Percentiles rank a stretch among this genome's conserved stretches.
Evolutionary conservation across 768 basidiomycete species (phyloP).

Genomic region (Termitomyces bulborhizus): DNA sequence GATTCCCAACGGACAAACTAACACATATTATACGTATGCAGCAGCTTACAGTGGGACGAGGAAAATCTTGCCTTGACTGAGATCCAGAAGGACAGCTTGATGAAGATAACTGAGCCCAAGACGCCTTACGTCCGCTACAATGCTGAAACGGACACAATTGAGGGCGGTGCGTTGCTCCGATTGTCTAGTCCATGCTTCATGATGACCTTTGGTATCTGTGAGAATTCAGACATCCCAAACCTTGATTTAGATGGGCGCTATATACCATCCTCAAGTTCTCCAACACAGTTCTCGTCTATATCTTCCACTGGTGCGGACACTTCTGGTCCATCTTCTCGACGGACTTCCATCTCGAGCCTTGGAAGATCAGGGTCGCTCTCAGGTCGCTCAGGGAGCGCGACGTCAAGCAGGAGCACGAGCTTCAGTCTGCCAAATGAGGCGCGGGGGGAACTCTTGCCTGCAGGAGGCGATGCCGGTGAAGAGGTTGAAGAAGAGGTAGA

Average conservation of each 20-base stretch:
- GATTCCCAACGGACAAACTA: neutral
- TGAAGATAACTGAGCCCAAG: slow-evolving; percentile 99
- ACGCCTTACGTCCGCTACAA: slow-evolving; percentile 94
- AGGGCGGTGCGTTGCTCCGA: slow-evolving; percentile 56
- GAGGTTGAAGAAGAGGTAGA: slow-evolving; percentile 70
- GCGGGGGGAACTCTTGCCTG: slow-evolving; percentile 48
- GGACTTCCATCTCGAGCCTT: slow-evolving; percentile 66
- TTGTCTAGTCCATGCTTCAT: neutral
- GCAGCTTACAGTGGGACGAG: slow-evolving; percentile 92
- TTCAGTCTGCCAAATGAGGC: slow-evolving; percentile 75
- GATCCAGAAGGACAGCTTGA: slow-evolving; percentile 89
- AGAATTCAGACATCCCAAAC: slow-evolving; percentile 68
- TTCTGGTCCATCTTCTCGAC: slow-evolving; percentile 66
- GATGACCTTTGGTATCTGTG: neutral
- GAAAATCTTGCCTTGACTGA: slow-evolving; percentile 90
- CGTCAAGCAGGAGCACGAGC: slow-evolving; percentile 76
- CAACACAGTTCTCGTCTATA: slow-evolving; percentile 26
- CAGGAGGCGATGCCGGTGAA: slow-evolving; percentile 54
- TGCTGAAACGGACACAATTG: slow-evolving; percentile 76
- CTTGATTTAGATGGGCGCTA: slow-evolving; percentile 54
- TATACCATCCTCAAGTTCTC: slow-evolving; percentile 29
- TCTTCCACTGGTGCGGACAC: slow-evolving; percentile 58
- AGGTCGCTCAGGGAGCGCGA: slow-evolving; percentile 53
- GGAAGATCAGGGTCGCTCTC: slow-evolving; percentile 47
- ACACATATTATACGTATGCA: slow-evolving; percentile 15